Evolutionary conservation across 108 stramenopile genomes (phyloP), one percentile per base, ranked within the genome.

Genomic region (Cyclostephanos tholiformis): DNA sequence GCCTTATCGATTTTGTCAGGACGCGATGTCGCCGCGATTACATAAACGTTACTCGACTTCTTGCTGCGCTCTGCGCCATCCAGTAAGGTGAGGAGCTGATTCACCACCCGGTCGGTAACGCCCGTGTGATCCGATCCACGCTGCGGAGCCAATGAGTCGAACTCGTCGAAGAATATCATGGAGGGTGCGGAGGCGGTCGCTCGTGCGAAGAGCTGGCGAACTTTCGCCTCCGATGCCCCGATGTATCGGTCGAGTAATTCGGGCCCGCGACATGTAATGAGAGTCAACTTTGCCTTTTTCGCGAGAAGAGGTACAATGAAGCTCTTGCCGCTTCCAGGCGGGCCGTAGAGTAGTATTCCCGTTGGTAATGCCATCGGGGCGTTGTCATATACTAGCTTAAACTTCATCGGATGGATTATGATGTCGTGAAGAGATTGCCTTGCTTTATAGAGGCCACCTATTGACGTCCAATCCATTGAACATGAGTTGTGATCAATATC

Each of bases 221-320:
- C 93, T 55, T 97, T 97, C n/a, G 96, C 93, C 72, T 99, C 97
- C 20, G 93, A 95, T 6, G 96, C 97, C 14, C 98, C 98, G 62
- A 99, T 98, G 72, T 97, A 98, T 57, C 97, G 97, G 75, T 98
- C 95, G 9, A 99, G 83, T n/a, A 99, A 67, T 82, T 99, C 97
- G 13, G 99, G 95, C 19, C 99, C 98, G 53, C 85, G 89, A 63
- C 96, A 96, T 48, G 87, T 85, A 22, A 99, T 84, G 65, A 98
- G 81, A 44, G 91, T 91, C 53, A 93, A 86, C 17, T 90, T 90
- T 69, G 92, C 90, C 36, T 77, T 75, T 61, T 88, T 79, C 30
- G 96, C 98, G 44, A 97, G 88, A 6, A 97, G 92, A 19, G 94
- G 89, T 6, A 97, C 92, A 30, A 98, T 71, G 56, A 86, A 81